Evolutionary conservation across 169 alveolate genomes (phyloP).

Genomic region (Eimeria acervulina): DNA sequence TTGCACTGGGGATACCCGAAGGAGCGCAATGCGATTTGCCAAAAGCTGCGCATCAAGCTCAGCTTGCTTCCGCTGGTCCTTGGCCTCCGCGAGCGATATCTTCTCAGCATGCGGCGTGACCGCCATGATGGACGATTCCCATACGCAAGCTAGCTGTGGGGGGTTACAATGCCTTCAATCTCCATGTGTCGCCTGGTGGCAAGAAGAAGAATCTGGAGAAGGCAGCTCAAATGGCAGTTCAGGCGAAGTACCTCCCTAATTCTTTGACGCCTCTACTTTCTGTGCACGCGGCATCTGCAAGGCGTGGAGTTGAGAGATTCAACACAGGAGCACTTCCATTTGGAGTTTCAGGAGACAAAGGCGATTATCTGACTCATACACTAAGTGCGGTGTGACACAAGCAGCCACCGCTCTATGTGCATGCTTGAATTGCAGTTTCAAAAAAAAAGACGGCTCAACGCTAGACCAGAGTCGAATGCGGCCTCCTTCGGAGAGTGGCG

Average conservation of each 20-base stretch:
- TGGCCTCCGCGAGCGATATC: conserved; percentile 83
- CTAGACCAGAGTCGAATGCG: not conserved
- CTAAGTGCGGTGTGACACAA: not conserved
- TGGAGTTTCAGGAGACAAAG: not conserved
- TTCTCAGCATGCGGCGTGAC: conserved; percentile 61
- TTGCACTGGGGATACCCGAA: conserved; percentile 42
- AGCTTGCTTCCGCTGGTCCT: conserved; percentile 86
- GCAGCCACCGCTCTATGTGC: not conserved
- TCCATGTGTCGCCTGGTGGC: not conserved
- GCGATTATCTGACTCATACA: not conserved
- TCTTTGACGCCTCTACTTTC: not conserved
- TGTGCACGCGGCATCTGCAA: not conserved
- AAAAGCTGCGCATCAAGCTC: conserved; percentile 91
- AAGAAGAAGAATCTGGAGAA: not conserved
- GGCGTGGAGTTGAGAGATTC: not conserved
- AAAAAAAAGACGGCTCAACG: not conserved
- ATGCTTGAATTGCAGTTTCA: not conserved
- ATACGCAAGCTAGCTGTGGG: not conserved
- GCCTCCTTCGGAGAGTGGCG: not conserved
- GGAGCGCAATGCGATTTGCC: conserved; percentile 89
- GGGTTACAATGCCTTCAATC: not conserved
- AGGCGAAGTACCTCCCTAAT: not conserved
- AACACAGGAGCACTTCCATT: not conserved
- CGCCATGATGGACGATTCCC: conserved; percentile 48
- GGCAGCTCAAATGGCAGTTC: not conserved